Evolutionary conservation across 768 basidiomycete species (phyloP), one percentile per base, ranked within the genome.

Genomic region (Hygrophoropsis aurantiaca): DNA sequence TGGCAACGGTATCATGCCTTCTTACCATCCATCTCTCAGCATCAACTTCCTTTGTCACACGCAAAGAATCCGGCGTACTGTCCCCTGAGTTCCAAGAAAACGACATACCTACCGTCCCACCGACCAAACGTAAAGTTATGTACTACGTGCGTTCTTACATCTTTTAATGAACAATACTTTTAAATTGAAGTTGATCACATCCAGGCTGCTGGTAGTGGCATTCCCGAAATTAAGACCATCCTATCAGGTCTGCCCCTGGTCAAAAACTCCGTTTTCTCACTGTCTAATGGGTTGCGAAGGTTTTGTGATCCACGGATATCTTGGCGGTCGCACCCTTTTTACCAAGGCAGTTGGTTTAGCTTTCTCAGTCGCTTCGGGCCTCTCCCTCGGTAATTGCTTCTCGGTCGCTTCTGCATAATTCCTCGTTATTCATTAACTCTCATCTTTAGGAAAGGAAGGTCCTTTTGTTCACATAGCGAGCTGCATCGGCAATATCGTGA

Each of bases 291-390:
- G 48, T 52, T 47, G 3, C 20, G 32, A 19, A 82, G 93, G 94
- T 27, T 97, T 97, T 59, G 94, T 97, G 20, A 97, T 99, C 47
- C 92, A 97, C 51, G 97, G 97, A 15, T 99, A 95, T 64, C 85
- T 99, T 30, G 97, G 97, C 19, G 86, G 76, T 20, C 85, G 93
- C 50, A 90, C 88, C 0, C 70, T 99, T 38, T 85, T 94, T 63
- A 92, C 89, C 4, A 99, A 99, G 64, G 78, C 88, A 5, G 76
- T 95, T 19, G 95, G 94, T 10, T 68, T 99, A 45, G 83, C 94
- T 0, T 74, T 99, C 1, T 87, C 90, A 4, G 94, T 98, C 18
- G 94, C 90, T 3, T 94, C 92, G 0, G 97, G 97, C 0, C 73
- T 98, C 16, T 86, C 89, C 2, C 75, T 98, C 13, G 94, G 92